phyloP scores from a whole-genome alignment of 1,284 basidiomycete genomes.

The Athelia sp. region DNA sequence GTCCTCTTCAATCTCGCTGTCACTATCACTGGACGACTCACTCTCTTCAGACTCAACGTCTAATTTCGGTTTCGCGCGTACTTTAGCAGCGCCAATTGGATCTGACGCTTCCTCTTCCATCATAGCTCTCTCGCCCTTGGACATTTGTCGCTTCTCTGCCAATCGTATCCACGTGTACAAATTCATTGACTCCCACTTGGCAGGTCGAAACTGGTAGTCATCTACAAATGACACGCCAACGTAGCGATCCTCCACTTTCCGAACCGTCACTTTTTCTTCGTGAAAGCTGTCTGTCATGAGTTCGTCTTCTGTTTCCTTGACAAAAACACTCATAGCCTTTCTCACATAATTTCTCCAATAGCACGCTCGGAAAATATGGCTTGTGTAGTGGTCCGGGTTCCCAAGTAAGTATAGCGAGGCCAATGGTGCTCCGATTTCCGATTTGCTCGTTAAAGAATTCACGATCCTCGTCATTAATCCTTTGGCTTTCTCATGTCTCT shows the following conservation, averaged over 20 bases:
- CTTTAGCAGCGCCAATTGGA: too few relatives aligned
- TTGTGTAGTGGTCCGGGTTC: constrained; percentile 25
- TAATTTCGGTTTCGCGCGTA: too few relatives aligned
- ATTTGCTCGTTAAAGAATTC: constrained; percentile 18
- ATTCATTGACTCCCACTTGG: not conserved
- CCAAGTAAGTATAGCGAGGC: constrained; percentile 21
- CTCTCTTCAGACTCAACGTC: too few relatives aligned
- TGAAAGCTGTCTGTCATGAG: too few relatives aligned
- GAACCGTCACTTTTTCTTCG: not conserved
- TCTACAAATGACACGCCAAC: not conserved
- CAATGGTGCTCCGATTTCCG: constrained; percentile 25
- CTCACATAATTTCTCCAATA: constrained; percentile 22
- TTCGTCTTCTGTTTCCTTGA: too few relatives aligned
- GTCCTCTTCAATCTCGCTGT: not conserved
- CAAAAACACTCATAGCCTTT: too few relatives aligned
- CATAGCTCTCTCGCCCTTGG: too few relatives aligned
- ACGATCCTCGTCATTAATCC: not conserved
- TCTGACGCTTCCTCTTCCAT: too few relatives aligned
- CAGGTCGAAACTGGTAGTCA: not conserved
- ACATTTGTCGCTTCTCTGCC: too few relatives aligned
- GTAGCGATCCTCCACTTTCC: not conserved
- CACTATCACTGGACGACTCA: too few relatives aligned
- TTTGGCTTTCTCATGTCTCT: too few relatives aligned
- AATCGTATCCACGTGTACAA: not conserved
- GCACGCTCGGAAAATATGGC: constrained; percentile 20